Percentiles rank a stretch among this genome's conserved stretches.
Evolutionary conservation across 2,329 filamentous ascomycete species (phyloP).

Genomic region (Sclerotinia sclerotiorum): DNA sequence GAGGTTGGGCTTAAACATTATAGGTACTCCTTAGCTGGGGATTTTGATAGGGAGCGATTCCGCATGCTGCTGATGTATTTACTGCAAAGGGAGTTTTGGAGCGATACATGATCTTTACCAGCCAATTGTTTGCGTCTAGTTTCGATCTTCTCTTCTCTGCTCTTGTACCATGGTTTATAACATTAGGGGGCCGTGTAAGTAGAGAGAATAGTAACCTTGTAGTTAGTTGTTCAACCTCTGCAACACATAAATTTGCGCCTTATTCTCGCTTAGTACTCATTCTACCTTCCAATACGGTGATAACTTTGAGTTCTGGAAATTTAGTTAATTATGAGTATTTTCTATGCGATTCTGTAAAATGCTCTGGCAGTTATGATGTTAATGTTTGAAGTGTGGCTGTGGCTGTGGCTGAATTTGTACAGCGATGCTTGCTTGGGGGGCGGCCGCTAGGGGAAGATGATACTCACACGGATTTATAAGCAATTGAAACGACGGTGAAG

Average conservation of each 20-base stretch:
- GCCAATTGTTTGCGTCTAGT: background rate
- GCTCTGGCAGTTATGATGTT: background rate
- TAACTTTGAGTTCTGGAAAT: background rate
- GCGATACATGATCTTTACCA: too few relatives aligned
- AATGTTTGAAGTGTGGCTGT: background rate
- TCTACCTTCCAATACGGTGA: background rate
- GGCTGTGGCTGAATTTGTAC: background rate
- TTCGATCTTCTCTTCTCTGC: background rate
- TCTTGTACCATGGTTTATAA: too few relatives aligned
- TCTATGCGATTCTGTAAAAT: background rate
- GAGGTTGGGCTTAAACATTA: background rate
- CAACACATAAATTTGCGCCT: too few relatives aligned
- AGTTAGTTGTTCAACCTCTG: background rate
- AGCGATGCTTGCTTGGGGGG: background rate
- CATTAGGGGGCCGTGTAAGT: background rate
- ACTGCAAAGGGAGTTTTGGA: background rate
- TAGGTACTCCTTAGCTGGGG: background rate
- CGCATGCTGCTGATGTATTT: background rate
- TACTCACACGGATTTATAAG: background rate
- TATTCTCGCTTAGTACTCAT: background rate
- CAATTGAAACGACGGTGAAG: background rate
- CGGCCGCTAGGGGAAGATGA: conserved; percentile 6
- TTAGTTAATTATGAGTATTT: background rate
- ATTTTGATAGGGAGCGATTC: background rate
- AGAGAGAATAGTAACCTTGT: background rate